Base-by-base conservation (phyloP, 2,329 filamentous ascomycete species). In the Sarocladium brachiariae region DNA sequence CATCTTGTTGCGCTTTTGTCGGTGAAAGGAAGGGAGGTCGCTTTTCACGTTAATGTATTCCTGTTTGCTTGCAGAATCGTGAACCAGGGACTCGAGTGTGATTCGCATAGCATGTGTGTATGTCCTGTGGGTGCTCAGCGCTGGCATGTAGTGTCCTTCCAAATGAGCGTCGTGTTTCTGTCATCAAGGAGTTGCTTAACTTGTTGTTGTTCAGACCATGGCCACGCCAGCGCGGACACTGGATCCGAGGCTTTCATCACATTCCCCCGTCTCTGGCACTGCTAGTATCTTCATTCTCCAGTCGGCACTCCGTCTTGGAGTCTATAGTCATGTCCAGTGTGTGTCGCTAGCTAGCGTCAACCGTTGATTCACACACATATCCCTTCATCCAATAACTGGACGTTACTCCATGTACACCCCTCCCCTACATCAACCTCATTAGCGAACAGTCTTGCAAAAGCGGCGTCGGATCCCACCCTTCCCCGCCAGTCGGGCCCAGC, bases 141-240 rank as follows among this genome's bases (percentile, higher is more conserved):
- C 72, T 61, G 83, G 77, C 87, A 97, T 91, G 65, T 99, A 97
- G 63, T 95, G 90, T 64, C 99, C 93, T 70, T 99, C 93, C 2
- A 99, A 68, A 1, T 99, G 72, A 1, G 92, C 93, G 67, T 95
- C 96, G 18, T 93, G 87, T 62, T 96, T 91, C 63, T 97, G 97
- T 93, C 93, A 99, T n/a, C n/a, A n/a, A n/a, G n/a, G n/a, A n/a
- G n/a, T n/a, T n/a, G n/a, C n/a, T n/a, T n/a, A n/a, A n/a, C n/a
- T n/a, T n/a, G n/a, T n/a, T n/a, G n/a, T n/a, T n/a, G n/a, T n/a
- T n/a, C n/a, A n/a, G n/a, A n/a, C n/a, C n/a, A n/a, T n/a, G n/a
- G n/a, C n/a, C 27, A 13, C 27, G 27, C 7, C 7, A 30, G 27
- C 7, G 27, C 27, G 33, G 33, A 39, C 13, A 47, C 8, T 18